phyloP scores from a whole-genome alignment of 306 rosid species.

The Carpinus viminea region DNA sequence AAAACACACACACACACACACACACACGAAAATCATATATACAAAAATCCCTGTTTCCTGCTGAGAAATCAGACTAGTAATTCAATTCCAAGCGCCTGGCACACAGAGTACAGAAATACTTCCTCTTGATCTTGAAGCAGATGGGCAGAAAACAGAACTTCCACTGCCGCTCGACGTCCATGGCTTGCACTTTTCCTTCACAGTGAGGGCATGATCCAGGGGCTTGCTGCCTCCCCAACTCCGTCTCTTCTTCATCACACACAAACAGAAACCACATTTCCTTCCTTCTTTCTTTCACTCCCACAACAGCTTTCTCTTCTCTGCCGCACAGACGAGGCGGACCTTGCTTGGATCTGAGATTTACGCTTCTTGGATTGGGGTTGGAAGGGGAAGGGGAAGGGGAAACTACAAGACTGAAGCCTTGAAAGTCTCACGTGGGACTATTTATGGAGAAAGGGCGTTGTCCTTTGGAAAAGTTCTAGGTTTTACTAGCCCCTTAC shows the following conservation, averaged over 20 bases:
- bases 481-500: neutral
- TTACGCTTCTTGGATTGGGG: neutral
- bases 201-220: slow-evolving; percentile 89
- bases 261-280: slow-evolving; percentile 72
- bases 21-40: neutral
- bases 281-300: slow-evolving; percentile 5
- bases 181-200: slow-evolving; percentile 75
- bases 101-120: slow-evolving; percentile 74
- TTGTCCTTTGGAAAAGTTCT: neutral
- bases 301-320: no score
- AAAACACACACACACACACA: neutral
- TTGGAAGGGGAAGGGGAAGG: neutral
- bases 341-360: neutral
- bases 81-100: slow-evolving; percentile 63
- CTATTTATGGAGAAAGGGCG: neutral
- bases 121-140: slow-evolving; percentile 80
- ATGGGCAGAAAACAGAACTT: slow-evolving; percentile 68
- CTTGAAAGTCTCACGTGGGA: neutral
- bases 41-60: neutral
- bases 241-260: slow-evolving; percentile 68
- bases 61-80: slow-evolving; percentile 14
- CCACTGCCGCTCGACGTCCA: slow-evolving; percentile 69
- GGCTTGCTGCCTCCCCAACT: slow-evolving; percentile 71
- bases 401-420: neutral
- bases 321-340: neutral